A percentile compares a stretch with the other conserved stretches of the same genome.
Conservation (phyloP, 441 rosid species). For the Eugenia klotzschiana region DNA sequence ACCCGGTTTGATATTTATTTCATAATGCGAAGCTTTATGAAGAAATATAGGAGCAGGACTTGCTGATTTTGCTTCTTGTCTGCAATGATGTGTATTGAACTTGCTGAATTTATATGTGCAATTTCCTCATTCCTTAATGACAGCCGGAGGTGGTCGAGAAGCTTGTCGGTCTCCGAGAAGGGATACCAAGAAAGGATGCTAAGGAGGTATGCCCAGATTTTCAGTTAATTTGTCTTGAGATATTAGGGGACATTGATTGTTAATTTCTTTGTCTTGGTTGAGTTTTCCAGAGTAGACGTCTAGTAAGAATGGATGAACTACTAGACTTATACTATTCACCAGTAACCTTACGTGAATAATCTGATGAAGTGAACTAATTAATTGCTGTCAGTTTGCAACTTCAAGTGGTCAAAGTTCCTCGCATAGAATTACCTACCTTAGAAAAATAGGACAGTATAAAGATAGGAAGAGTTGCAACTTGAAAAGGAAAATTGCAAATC, state of each 20-base stretch:
- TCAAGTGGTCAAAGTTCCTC: background rate
- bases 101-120: background rate
- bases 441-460: background rate
- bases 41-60: background rate
- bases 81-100: background rate
- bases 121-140: background rate
- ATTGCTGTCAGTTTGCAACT: background rate
- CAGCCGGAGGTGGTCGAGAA: slow-evolving; percentile 98
- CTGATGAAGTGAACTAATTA: background rate
- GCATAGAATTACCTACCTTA: background rate
- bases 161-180: slow-evolving; percentile 88
- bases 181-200: slow-evolving; percentile 90
- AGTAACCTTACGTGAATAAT: background rate
- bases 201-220: slow-evolving; percentile 56
- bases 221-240: background rate
- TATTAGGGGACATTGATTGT: background rate
- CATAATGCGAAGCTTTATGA: background rate
- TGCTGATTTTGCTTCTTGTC: background rate
- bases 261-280: background rate
- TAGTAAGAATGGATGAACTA: background rate
- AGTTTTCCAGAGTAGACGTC: background rate
- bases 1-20: background rate
- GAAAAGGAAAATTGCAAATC: background rate
- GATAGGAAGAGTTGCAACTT: background rate
- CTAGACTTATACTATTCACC: background rate